Base-by-base conservation (phyloP, 1,139 yeast species). In the Pichia sp. region DNA sequence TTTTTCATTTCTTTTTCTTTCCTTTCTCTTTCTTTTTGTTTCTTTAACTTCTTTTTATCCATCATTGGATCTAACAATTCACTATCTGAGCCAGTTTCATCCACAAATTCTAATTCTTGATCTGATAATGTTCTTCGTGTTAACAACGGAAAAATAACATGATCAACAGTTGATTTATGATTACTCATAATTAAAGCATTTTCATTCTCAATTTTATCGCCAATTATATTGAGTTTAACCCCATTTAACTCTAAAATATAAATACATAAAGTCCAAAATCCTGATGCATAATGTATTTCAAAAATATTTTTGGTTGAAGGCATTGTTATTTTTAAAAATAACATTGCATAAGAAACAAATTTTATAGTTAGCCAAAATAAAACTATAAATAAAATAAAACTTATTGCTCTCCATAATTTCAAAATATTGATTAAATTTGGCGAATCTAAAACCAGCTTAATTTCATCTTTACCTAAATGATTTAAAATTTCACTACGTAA, bases 111-210 rank as follows among this genome's bases (percentile, higher is more conserved):
- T 13, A 36, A 27, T 13, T 38, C 22, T 19, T 19, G n/a, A 46
- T 52, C 45, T 22, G 46, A 44, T 19, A 51, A 14, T 18, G 53
- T 44, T 39, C 38, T 49, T 3, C 54, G 43, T 22, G 56, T 49
- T 14, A 53, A 42, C 29, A 28, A 42, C 1, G 53, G 54, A 18
- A 83, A 64, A 0, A 80, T 68, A 14, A 80, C 63, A 61, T 79
- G 76, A 61, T 84, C 90, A 0, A 76, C 74, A 18, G 79, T 58
- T 1, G 87, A 79, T 44, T 66, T 70, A 62, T 84, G 90, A 59
- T 84, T 84, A 52, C 78, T 59, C 7, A 79, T 61, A 22, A 80
- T 57, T 5, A 79, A 56, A 0, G 83, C 79, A 18, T 80, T 73
- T 41, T 76, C 81, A 11, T 71, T 56, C 41, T 69, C 73, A 28